Evolutionary conservation across 2,329 filamentous ascomycete species (phyloP).

Genomic region (Raffaelea arxii): DNA sequence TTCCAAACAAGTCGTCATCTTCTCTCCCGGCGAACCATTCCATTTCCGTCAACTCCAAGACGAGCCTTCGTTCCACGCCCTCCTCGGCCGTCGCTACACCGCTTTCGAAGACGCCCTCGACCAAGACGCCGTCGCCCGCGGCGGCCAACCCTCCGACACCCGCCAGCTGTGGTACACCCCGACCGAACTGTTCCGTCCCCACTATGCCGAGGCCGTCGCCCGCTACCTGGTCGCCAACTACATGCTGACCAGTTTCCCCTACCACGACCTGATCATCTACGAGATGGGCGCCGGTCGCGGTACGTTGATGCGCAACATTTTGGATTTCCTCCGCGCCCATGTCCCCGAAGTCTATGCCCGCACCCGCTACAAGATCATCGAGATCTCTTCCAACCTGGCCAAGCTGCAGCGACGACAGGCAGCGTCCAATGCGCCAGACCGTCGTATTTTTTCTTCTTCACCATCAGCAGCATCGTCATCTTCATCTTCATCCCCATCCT

Average conservation of each 20-base stretch:
- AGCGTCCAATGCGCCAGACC: not conserved
- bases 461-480: not conserved
- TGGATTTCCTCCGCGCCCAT: conserved; percentile 86
- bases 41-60: conserved; percentile 73
- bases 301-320: conserved; percentile 94
- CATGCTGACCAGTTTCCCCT: conserved; percentile 85
- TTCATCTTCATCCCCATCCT: too few relatives aligned
- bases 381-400: conserved; percentile 80
- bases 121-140: conserved; percentile 39
- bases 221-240: conserved; percentile 94
- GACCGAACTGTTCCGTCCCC: conserved; percentile 91
- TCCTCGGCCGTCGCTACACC: conserved; percentile 71
- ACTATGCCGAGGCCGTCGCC: conserved; percentile 96
- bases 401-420: conserved; percentile 60
- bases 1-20: conserved; percentile 92
- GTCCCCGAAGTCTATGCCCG: conserved; percentile 90
- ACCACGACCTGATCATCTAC: conserved; percentile 95
- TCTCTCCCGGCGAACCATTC: conserved; percentile 85
- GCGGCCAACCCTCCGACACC: conserved; percentile 57
- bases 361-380: conserved; percentile 90
- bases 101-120: conserved; percentile 88
- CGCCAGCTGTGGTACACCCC: conserved; percentile 97
- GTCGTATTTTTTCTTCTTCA: too few relatives aligned
- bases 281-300: conserved; percentile 97
- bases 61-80: conserved; percentile 72